A percentile compares a stretch with the other conserved stretches of the same genome.
Conservation (phyloP, 169 alveolate genomes). For the Plasmodium gonderi region DNA sequence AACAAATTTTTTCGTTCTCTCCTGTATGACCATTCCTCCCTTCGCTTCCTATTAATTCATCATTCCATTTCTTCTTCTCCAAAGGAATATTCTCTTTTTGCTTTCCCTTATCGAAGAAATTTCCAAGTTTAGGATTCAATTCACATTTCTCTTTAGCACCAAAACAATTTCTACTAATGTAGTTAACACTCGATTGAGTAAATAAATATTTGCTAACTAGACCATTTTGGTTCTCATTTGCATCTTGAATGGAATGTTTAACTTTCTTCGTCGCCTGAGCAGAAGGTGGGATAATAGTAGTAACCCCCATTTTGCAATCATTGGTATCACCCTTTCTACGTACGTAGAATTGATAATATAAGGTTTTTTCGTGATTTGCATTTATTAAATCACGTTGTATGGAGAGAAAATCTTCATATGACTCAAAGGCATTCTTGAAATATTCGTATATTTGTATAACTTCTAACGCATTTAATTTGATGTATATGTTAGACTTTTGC, state of each 20-base stretch:
- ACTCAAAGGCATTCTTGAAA: conserved; percentile 28
- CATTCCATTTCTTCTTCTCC: background rate
- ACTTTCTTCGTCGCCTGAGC: background rate
- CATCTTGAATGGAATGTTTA: background rate
- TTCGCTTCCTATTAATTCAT: background rate
- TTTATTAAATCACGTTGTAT: background rate
- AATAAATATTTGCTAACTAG: background rate
- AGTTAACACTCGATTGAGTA: background rate
- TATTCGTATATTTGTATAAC: conserved; percentile 37
- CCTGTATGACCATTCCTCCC: background rate
- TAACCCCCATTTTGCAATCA: background rate
- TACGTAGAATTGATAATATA: conserved; percentile 20
- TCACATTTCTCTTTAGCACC: background rate
- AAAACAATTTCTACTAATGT: background rate
- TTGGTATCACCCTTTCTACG: background rate
- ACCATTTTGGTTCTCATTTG: background rate
- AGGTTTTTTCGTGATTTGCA: background rate
- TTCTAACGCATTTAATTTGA: conserved; percentile 44
- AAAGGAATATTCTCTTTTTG: background rate
- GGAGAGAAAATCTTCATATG: conserved; percentile 45
- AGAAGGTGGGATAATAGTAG: background rate
- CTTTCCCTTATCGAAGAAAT: background rate
- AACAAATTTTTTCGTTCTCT: background rate
- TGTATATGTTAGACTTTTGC: background rate
- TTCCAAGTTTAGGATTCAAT: background rate